These are phyloP conservation scores for Chamaecrista fasciculata DNA, from an alignment of 306 rosid species.

Conservation along the genomic window DNA sequence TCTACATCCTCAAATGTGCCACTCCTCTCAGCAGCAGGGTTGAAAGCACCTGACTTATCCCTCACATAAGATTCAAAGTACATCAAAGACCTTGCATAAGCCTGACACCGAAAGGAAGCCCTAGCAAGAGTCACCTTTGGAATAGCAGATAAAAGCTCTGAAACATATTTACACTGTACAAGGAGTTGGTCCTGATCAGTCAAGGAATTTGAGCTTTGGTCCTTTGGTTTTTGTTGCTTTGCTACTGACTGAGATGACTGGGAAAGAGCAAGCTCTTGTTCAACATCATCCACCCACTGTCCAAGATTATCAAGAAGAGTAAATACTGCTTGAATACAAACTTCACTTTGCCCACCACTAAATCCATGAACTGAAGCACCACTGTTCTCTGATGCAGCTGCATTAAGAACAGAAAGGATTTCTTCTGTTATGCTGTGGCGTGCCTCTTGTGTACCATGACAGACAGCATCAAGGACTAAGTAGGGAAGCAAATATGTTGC, in stretches of 20 bases:
- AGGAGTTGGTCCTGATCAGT: slow-evolving; percentile 64
- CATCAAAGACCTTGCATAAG: slow-evolving; percentile 93
- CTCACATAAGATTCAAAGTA: slow-evolving; percentile 84
- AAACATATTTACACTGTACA: slow-evolving; percentile 77
- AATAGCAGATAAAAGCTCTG: slow-evolving; percentile 77
- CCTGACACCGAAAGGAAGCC: slow-evolving; percentile 95
- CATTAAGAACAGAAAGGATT: slow-evolving; percentile 79
- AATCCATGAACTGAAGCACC: slow-evolving; percentile 69
- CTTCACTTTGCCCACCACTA: slow-evolving; percentile 84
- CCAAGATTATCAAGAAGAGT: slow-evolving; percentile 98
- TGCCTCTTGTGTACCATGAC: slow-evolving; percentile 90
- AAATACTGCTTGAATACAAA: slow-evolving; percentile 94
- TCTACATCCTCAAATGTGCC: slow-evolving; percentile 81
- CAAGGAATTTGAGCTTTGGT: slow-evolving; percentile 46
- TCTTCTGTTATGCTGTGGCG: slow-evolving; percentile 83
- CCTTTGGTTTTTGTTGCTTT: slow-evolving; percentile 73
- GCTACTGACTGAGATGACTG: slow-evolving; percentile 43
- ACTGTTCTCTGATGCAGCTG: slow-evolving; percentile 81
- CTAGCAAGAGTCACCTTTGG: slow-evolving; percentile 88
- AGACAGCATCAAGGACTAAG: slow-evolving; percentile 86
- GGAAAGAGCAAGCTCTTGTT: slow-evolving; percentile 83
- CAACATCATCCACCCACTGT: slow-evolving; percentile 92
- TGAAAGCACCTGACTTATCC: slow-evolving; percentile 90
- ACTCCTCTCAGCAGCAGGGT: slow-evolving; percentile 93
- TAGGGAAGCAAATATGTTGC: slow-evolving; percentile 87